Evolutionary conservation across 1,139 yeast species (phyloP), one percentile per base, ranked within the genome.

Genomic region (Saccharomyces hybrid): DNA sequence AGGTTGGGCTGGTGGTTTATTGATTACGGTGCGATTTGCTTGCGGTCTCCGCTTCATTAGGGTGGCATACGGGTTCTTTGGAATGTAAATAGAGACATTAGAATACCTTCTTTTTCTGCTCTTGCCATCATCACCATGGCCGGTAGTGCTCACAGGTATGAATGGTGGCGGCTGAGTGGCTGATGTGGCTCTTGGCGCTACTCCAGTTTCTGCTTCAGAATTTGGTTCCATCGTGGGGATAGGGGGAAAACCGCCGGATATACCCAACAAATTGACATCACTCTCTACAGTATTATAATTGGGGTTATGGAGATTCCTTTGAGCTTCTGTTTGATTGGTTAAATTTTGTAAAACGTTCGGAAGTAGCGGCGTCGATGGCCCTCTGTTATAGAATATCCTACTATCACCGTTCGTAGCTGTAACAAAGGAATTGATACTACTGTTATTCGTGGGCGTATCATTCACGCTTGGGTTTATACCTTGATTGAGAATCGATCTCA

Each of bases 41-140:
- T 50, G 48, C 29, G 29, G 42, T 50, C 52, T 50, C 47, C 52
- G 46, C n/a, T 38, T 44, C 14, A 48, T 41, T 4, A 50, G 42
- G 14, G 46, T 42, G 19, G 52, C 52, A 16, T 50, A 50, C 12
- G 52, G 52, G 29, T 50, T 50, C 48, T 50, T 50, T 21, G 52
- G 52, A 21, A 50, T 50, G 32, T 42, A 50, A 5, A 48, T 47
- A 12, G 52, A 50, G 16, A 50, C 52, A 38, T 38, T 38, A 3
- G 44, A 38, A 38, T 38, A n/a, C 24, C 44, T 38, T 16, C 44
- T 38, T 12, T 38, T 38, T 9, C 44, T 38, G 19, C 19, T 38
- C 19, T 16, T 38, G 9, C 44, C 21, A 38, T 38, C 44, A 38
- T 8, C 44, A 4, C 24, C 44, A 16, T 38, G 24, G 4, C 44